Evolutionary conservation across 805 yeast species (phyloP).

Genomic region (Saccharomycopsis synnaedendra): DNA sequence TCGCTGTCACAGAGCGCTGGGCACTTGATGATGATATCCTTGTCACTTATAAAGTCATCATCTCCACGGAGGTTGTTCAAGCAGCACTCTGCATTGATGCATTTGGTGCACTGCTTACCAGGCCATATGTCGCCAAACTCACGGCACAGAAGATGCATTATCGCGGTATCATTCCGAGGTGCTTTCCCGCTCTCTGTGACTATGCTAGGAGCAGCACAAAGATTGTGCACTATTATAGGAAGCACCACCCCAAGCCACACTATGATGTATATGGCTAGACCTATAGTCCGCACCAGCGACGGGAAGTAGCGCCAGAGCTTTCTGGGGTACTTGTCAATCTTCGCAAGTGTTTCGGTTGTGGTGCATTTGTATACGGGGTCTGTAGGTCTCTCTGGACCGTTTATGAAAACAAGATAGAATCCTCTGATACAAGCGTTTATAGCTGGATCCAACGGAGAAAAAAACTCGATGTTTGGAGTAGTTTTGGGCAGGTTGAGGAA

Average conservation of each 20-base stretch:
- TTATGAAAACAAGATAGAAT: not conserved
- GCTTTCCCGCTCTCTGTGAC: not conserved
- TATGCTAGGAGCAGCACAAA: not conserved
- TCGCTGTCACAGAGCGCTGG: constrained; percentile 81
- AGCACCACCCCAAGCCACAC: constrained; percentile 5
- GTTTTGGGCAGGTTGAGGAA: too few species aligned
- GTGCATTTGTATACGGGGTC: constrained; percentile 9
- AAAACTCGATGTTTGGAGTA: too few species aligned
- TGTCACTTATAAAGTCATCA: not conserved
- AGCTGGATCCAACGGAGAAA: too few species aligned
- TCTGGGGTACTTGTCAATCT: constrained; percentile 38
- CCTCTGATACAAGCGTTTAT: too few species aligned
- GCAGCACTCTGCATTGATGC: constrained; percentile 56
- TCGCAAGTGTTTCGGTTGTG: not conserved
- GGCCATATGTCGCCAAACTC: constrained; percentile 45
- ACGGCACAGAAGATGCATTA: constrained; percentile 29
- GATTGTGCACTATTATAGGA: not conserved
- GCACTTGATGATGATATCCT: constrained; percentile 53
- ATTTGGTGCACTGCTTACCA: constrained; percentile 64
- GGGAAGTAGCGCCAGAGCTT: constrained; percentile 30
- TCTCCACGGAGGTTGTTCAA: constrained; percentile 12
- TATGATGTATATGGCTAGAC: constrained; percentile 1
- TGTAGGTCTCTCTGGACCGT: constrained; percentile 1
- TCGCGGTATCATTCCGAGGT: constrained; percentile 20
- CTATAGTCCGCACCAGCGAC: not conserved